A percentile compares a stretch with the other conserved stretches of the same genome.
These are phyloP conservation scores for Ruellia speciosa DNA, from an alignment of 305 asterid species.

Conservation along the genomic window DNA sequence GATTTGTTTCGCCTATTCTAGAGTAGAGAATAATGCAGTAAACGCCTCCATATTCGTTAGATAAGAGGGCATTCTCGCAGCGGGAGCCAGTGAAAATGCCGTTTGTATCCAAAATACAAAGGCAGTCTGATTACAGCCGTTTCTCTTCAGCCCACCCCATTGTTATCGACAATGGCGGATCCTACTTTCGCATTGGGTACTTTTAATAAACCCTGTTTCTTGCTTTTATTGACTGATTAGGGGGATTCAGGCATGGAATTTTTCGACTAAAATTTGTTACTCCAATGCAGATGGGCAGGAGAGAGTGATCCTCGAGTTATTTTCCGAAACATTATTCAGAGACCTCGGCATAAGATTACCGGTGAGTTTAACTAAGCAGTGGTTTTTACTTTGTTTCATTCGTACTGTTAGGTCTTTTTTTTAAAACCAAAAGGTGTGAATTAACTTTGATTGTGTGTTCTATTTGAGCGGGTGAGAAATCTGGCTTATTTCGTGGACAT, in stretches of 20 bases:
- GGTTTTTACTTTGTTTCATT: conserved; percentile 2
- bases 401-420: not conserved
- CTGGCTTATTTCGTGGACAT: too few species aligned
- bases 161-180: conserved; percentile 93
- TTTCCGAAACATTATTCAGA: conserved; percentile 88
- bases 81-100: conserved; percentile 50
- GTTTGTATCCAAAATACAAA: conserved; percentile 59
- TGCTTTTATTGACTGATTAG: not conserved
- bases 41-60: too few species aligned
- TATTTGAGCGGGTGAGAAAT: not conserved
- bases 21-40: too few species aligned
- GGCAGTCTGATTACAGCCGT: conserved; percentile 75
- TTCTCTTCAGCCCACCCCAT: conserved; percentile 64
- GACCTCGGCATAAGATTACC: conserved; percentile 93
- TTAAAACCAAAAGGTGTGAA: not conserved
- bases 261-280: conserved; percentile 14
- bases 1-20: too few species aligned
- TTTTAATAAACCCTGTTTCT: conserved; percentile 21
- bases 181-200: conserved; percentile 94
- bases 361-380: conserved; percentile 25
- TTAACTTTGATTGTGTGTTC: not conserved
- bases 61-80: too few species aligned
- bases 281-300: conserved; percentile 77
- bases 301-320: conserved; percentile 88
- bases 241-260: not conserved